Base-by-base conservation (phyloP, 2,329 filamentous ascomycete genomes). In the Incumbomyces delicatus region DNA sequence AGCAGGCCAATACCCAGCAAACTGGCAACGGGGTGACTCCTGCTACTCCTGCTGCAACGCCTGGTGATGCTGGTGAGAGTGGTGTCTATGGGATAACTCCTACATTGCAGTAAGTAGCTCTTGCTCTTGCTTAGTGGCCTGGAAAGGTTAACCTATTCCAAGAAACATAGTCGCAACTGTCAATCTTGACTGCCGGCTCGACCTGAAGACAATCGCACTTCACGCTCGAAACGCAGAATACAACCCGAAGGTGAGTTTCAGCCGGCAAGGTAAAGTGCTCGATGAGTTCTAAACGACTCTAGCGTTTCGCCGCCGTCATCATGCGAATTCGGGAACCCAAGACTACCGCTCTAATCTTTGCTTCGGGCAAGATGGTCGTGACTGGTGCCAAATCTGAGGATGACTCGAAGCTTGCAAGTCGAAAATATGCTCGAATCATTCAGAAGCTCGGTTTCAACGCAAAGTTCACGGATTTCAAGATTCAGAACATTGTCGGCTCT, bases 401-500 rank as follows among this genome's bases (percentile, higher is more conserved):
- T 66, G 92, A 96, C 65, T 94, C 87, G 50, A 95, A 95, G 73
- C 81, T 98, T 61, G 92, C 92, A 7, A 92, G 85, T 50, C 83
- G 90, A 71, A 98, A 98, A 71, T 96, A 96, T 64, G 92, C 92
- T 44, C 89, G 92, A 62, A 96, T 98, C 68, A 96, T 98, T 60
- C 92, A 98, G 77, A 98, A 98, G 75, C 86, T 98, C 51, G 92
- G 92, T 53, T 98, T 98, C 77, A 95, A 95, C 59, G 90, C 92
- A 61, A 95, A 95, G 79, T 96, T 98, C 70, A 95, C 89, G 57
- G 92, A 98, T 68, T 98, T 98, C 74, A 98, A 96, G 79, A 98
- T 98, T 62, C 89, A 95, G 75, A 98, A 98, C 70, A 96, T 98
- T 55, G 92, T 98, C 57, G 92, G 92, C 55, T 95, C 88, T 50